Evolutionary conservation across 495 filamentous ascomycete genomes (phyloP), one percentile per base, ranked within the genome.

Genomic region (Hyaloscypha hepaticicola): DNA sequence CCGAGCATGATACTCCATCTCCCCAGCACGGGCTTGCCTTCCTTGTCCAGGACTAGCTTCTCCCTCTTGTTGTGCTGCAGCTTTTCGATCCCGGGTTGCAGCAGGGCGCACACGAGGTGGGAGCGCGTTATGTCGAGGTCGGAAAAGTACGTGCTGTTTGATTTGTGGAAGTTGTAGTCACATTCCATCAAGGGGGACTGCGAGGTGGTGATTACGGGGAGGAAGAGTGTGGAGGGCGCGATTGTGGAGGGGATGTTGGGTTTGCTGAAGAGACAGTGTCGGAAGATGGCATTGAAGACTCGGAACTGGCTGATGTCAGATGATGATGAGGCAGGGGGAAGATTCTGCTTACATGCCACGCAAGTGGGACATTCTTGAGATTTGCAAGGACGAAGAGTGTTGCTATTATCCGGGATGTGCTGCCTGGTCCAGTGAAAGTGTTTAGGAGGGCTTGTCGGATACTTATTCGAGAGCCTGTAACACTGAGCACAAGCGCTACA

Each of bases 91-190:
- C 76, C 80, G 60, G 72, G 77, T 66, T 75, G 81, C 38, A 87
- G 76, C 0, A 89, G 76, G 60, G 83, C 81, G 56, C 76, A 77
- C 34, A 85, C 74, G 14, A 90, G 77, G 66, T 91, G 85, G 0
- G 83, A 85, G 16, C 91, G 87, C 49, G 82, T 80, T 49, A 91
- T 81, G 75, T 94, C 91, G 19, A 93, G 82, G 74, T 94, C 91
- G 70, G 87, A 78, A 74, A 93, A 93, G 80, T 91, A 95, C 4
- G 91, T 95, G 61, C 79, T 84, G 78, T 95, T 95, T 68, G 84
- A 88, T 72, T 95, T 95, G 82, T 95, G 91, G 41, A 90, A 64
- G 78, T 95, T 94, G 77, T 91, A 89, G 76, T 95, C 91, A 70
- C 82, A 86, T 73, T 95, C 91, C 69, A 84, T 79, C 14, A 90